phyloP scores from a whole-genome alignment of 331 rosid genomes.

The Dryas integrifolia region DNA sequence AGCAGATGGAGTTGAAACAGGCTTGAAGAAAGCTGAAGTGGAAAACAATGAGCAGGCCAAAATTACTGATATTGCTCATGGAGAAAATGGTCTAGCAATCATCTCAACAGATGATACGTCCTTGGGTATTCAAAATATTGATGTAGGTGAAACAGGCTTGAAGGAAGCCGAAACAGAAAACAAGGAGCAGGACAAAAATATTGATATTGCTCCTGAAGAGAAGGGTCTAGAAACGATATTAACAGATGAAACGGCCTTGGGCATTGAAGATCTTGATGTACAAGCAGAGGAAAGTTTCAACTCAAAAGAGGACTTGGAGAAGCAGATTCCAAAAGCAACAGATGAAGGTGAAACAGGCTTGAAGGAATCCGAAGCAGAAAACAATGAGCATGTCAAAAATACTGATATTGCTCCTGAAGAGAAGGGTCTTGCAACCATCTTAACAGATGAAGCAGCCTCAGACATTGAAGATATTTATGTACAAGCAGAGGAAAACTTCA shows the following conservation, averaged over 20 bases:
- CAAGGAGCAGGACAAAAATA: constrained; percentile 5
- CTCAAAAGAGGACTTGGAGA: constrained; percentile 1
- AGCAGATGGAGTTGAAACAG: constrained; percentile 12
- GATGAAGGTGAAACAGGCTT: constrained; percentile 11
- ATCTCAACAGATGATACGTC: not conserved
- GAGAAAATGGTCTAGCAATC: constrained; percentile 15
- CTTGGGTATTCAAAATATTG: constrained; percentile 6
- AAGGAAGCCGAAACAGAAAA: constrained; percentile 17
- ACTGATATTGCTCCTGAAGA: constrained; percentile 12
- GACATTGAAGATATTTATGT: constrained; percentile 7
- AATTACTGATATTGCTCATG: not conserved
- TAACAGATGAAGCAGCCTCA: not conserved
- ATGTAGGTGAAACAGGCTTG: constrained; percentile 5
- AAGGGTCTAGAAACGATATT: not conserved
- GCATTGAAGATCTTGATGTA: constrained; percentile 1
- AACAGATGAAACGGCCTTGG: not conserved
- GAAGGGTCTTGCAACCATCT: constrained; percentile 7
- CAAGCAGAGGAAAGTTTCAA: not conserved
- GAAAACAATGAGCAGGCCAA: constrained; percentile 13
- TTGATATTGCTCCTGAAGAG: not conserved
- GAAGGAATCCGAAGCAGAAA: constrained; percentile 15
- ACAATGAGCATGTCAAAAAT: constrained; percentile 5
- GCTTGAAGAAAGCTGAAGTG: constrained; percentile 22
- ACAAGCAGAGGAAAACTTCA: constrained; percentile 7
- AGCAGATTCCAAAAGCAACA: not conserved